phyloP scores from a whole-genome alignment of 441 rosid species.

The Populus hybrid region DNA sequence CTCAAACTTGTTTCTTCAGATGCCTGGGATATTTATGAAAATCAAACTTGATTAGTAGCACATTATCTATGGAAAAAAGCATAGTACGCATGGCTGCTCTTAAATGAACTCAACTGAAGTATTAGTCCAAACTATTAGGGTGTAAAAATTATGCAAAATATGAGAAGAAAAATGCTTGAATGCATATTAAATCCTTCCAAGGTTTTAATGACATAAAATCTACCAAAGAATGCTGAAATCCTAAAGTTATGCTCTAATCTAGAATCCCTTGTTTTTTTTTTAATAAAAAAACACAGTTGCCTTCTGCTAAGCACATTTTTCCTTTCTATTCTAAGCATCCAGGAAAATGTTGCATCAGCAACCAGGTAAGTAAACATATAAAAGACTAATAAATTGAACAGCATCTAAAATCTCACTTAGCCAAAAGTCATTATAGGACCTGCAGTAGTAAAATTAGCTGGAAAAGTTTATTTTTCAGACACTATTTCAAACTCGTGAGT shows the following conservation, averaged over 20 bases:
- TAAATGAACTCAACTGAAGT: neutral
- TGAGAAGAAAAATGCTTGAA: neutral
- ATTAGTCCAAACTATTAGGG: neutral
- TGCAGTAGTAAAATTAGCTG: neutral
- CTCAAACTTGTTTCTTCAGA: neutral
- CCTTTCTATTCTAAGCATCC: neutral
- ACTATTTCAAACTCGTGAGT: neutral
- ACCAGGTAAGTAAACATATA: neutral
- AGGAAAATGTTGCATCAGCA: neutral
- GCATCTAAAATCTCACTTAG: neutral
- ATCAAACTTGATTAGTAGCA: neutral
- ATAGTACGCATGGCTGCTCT: neutral
- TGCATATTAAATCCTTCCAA: neutral
- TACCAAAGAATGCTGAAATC: neutral
- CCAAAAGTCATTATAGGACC: neutral
- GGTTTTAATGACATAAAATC: neutral
- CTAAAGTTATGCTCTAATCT: neutral
- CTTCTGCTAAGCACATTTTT: neutral
- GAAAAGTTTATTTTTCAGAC: neutral
- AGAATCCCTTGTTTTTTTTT: neutral
- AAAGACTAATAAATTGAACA: conserved; percentile 5
- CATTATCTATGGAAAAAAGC: neutral
- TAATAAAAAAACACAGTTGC: neutral
- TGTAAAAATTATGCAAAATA: neutral
- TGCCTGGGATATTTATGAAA: neutral